phyloP scores from a whole-genome alignment of 768 basidiomycete genomes.

The Amanita polypyramis region DNA sequence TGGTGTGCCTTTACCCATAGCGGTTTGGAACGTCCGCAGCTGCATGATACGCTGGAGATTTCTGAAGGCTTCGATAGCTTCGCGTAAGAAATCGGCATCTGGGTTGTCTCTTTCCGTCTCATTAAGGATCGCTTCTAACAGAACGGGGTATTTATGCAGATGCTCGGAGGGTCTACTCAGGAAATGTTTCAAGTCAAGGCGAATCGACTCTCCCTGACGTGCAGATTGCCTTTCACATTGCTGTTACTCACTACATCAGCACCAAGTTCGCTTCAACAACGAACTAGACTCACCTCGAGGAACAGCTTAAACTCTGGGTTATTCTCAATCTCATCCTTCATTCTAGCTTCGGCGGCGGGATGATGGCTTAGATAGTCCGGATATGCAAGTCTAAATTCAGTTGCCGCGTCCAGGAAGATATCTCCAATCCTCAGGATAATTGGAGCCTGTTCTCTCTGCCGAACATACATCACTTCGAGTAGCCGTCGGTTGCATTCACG shows the following conservation, averaged over 20 bases:
- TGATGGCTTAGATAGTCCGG: constrained; percentile 80
- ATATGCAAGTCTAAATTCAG: constrained; percentile 80
- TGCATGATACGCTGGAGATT: constrained; percentile 74
- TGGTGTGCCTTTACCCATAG: constrained; percentile 73
- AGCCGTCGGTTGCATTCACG: constrained; percentile 71
- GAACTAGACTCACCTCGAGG: constrained; percentile 53
- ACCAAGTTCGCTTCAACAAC: background rate
- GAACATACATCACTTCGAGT: constrained; percentile 76
- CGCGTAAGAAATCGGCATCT: constrained; percentile 70
- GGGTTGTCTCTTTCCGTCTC: constrained; percentile 76
- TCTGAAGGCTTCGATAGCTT: constrained; percentile 76
- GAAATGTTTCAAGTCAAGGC: constrained; percentile 67
- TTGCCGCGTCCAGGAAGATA: constrained; percentile 77
- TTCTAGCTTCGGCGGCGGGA: constrained; percentile 73
- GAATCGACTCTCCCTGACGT: constrained; percentile 23
- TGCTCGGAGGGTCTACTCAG: constrained; percentile 74
- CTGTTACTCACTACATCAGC: constrained; percentile 15
- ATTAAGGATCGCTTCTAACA: constrained; percentile 78
- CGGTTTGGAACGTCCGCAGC: constrained; percentile 81
- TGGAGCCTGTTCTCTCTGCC: constrained; percentile 78
- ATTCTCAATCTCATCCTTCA: constrained; percentile 77
- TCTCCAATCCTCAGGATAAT: constrained; percentile 83
- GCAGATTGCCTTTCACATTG: constrained; percentile 33
- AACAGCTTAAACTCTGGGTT: constrained; percentile 81
- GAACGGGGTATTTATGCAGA: constrained; percentile 78